phyloP scores from a whole-genome alignment of 495 filamentous ascomycete genomes.

The Bombardia bombarda region DNA sequence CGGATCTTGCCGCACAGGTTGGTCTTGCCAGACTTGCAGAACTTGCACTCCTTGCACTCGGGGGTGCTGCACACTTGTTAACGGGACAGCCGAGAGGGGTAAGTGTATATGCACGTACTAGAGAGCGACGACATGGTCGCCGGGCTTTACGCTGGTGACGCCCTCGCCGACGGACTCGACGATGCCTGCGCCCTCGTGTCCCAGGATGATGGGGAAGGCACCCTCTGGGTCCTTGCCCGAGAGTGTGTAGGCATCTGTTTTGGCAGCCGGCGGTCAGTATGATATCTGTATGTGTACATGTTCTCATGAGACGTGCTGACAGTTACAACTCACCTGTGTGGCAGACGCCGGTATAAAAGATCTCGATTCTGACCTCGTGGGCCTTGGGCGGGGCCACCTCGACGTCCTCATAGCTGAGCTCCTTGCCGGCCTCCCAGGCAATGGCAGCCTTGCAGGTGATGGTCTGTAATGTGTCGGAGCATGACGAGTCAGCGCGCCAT shows the following conservation, averaged over 20 bases:
- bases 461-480: conserved; percentile 22
- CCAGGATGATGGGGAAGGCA: conserved; percentile 92
- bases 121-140: conserved; percentile 88
- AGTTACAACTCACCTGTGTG: conserved; percentile 66
- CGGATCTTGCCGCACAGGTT: conserved; percentile 99
- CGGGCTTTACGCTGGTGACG: conserved; percentile 86
- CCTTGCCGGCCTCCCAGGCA: conserved; percentile 91
- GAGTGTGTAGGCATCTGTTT: conserved; percentile 87
- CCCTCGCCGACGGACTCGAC: conserved; percentile 97
- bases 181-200: conserved; percentile 94
- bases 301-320: too few relatives aligned
- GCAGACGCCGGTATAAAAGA: conserved; percentile 95
- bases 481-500: conserved; percentile 5
- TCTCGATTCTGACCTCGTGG: conserved; percentile 92
- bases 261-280: too few relatives aligned
- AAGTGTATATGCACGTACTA: conserved; percentile 78
- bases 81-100: too few relatives aligned
- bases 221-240: conserved; percentile 98
- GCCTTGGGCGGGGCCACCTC: conserved; percentile 89
- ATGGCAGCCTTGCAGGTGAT: conserved; percentile 75
- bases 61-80: too few relatives aligned
- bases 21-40: conserved; percentile 98
- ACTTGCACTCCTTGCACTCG: conserved; percentile 96
- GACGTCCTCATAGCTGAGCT: conserved; percentile 80
- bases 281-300: too few relatives aligned